Evolutionary conservation across 2,329 filamentous ascomycete genomes (phyloP).

Genomic region (Trematosphaeria pertusa): DNA sequence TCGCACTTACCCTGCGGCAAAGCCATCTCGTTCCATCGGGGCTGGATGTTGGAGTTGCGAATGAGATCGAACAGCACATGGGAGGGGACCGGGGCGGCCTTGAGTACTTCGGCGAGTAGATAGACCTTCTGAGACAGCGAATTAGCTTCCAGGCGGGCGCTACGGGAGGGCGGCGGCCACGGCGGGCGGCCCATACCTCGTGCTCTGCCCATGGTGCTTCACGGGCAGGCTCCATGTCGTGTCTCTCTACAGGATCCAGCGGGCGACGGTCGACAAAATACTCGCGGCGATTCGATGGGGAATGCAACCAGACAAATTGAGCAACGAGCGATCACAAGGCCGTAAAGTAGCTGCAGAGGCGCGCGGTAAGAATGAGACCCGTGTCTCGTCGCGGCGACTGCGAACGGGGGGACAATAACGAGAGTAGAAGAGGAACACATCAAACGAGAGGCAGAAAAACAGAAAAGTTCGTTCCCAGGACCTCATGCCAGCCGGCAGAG

Average conservation of each 20-base stretch:
- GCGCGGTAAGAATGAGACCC: slow-evolving; percentile 38
- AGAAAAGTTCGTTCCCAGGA: slow-evolving; percentile 35
- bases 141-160: slow-evolving; percentile 16
- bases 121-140: slow-evolving; percentile 37
- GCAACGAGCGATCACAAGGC: slow-evolving; percentile 43
- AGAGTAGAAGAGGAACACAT: slow-evolving; percentile 30
- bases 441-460: slow-evolving; percentile 42
- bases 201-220: slow-evolving; percentile 55
- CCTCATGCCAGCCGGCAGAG: slow-evolving; percentile 41
- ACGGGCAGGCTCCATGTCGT: slow-evolving; percentile 51
- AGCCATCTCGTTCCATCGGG: slow-evolving; percentile 58
- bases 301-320: slow-evolving; percentile 46
- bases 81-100: slow-evolving; percentile 53
- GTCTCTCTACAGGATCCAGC: slow-evolving; percentile 25
- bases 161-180: slow-evolving; percentile 5
- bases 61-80: slow-evolving; percentile 54
- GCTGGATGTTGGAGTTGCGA: slow-evolving; percentile 51
- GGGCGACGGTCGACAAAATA: slow-evolving; percentile 41
- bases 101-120: slow-evolving; percentile 61
- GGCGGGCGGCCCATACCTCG: slow-evolving; percentile 47
- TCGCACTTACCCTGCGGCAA: slow-evolving; percentile 56
- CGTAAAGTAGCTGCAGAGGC: slow-evolving; percentile 39
- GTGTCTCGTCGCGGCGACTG: slow-evolving; percentile 33
- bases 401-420: slow-evolving; percentile 31
- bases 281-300: slow-evolving; percentile 30